Percentiles rank a stretch among this genome's conserved stretches.
These are phyloP conservation scores for Aspergillus mulundensis DNA, from an alignment of 495 filamentous ascomycete genomes.

Conservation along the genomic window DNA sequence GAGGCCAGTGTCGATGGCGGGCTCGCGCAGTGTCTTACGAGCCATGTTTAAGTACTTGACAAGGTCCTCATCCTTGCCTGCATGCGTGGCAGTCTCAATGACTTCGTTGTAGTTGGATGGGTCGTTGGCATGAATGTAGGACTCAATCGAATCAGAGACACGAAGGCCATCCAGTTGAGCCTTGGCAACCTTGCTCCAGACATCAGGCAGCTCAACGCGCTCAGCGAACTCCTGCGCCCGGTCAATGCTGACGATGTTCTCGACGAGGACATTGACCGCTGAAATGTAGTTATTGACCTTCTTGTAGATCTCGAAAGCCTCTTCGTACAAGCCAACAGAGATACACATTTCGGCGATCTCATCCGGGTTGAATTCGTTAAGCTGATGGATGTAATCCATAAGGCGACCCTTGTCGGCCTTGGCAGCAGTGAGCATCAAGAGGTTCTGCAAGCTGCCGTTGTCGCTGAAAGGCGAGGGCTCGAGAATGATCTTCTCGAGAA, in stretches of 20 bases:
- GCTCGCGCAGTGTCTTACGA: conserved; percentile 91
- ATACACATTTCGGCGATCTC: conserved; percentile 94
- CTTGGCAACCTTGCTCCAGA: conserved; percentile 99
- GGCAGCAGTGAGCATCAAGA: conserved; percentile 94
- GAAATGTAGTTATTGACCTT: conserved; percentile 86
- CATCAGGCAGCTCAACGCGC: conserved; percentile 88
- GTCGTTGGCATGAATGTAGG: conserved; percentile 93
- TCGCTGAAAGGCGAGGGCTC: conserved; percentile 97
- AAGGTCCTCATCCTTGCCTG: conserved; percentile 96
- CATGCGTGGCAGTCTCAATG: conserved; percentile 91
- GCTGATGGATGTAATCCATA: conserved; percentile 94
- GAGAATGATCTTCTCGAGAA: conserved; percentile 98
- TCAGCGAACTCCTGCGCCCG: conserved; percentile 96
- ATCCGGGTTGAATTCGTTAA: conserved; percentile 82
- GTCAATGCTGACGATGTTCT: conserved; percentile 97
- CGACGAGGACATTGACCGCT: conserved; percentile 88
- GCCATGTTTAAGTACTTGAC: conserved; percentile 98
- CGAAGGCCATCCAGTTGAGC: conserved; percentile 96
- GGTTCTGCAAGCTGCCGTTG: conserved; percentile 91
- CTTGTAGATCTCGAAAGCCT: conserved; percentile 98
- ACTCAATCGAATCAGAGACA: conserved; percentile 88
- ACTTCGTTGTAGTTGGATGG: conserved; percentile 92
- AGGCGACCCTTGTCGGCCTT: conserved; percentile 94
- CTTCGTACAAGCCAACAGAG: conserved; percentile 88
- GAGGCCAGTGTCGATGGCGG: conserved; percentile 86